Conservation (phyloP, 495 filamentous ascomycete species). For the Podospora sp. region DNA sequence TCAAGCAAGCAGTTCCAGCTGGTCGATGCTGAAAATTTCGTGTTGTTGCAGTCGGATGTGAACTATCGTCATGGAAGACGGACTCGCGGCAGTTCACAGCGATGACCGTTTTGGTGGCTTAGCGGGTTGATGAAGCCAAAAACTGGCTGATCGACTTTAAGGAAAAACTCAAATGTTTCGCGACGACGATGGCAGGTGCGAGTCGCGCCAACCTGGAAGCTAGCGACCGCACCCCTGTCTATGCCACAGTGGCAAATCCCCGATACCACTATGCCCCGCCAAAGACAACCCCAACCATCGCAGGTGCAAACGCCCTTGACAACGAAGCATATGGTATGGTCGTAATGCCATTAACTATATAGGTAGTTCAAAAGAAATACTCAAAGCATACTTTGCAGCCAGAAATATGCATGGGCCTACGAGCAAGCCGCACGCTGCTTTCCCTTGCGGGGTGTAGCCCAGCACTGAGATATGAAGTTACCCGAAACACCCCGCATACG, state of each 20-base stretch:
- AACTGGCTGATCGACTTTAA: constrained; percentile 29
- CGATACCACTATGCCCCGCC: constrained; percentile 1
- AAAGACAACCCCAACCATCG: constrained; percentile 1
- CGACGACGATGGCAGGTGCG: constrained; percentile 22
- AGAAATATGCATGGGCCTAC: too few species aligned
- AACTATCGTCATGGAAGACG: constrained; percentile 3
- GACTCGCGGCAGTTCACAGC: constrained; percentile 24
- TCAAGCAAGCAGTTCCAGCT: constrained; percentile 11
- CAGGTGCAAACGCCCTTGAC: neutral
- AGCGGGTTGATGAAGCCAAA: constrained; percentile 31
- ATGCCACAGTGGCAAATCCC: constrained; percentile 13
- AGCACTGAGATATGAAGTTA: too few species aligned
- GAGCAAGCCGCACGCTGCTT: too few species aligned
- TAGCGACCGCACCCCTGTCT: constrained; percentile 23
- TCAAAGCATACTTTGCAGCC: too few species aligned
- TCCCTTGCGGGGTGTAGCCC: too few species aligned
- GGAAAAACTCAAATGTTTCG: constrained; percentile 32
- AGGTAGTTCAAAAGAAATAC: too few species aligned
- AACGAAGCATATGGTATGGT: neutral
- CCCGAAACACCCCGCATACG: too few species aligned
- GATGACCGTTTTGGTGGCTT: constrained; percentile 23
- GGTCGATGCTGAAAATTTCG: neutral
- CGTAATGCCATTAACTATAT: too few species aligned
- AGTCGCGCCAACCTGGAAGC: constrained; percentile 26
- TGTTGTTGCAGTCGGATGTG: constrained; percentile 3